phyloP scores from a whole-genome alignment of 495 filamentous ascomycete genomes.

The Tuber calosporum region DNA sequence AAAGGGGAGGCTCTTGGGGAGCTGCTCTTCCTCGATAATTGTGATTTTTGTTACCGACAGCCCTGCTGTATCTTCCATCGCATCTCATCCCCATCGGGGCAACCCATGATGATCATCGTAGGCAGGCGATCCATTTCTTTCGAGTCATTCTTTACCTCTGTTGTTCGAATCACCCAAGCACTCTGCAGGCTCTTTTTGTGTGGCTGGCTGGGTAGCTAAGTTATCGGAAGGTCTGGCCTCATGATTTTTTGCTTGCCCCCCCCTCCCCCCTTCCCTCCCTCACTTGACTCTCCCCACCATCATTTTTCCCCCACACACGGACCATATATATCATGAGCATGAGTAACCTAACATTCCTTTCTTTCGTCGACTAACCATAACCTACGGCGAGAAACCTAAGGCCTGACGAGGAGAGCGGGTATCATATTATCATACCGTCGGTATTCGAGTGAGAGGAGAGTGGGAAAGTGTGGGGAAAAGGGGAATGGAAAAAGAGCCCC shows the following conservation, averaged over 20 bases:
- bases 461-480: not conserved
- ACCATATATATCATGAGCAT: not conserved
- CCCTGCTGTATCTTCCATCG: not conserved
- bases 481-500: not conserved
- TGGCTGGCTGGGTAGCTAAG: not conserved
- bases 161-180: not conserved
- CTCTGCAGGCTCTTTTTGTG: not conserved
- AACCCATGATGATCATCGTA: not conserved
- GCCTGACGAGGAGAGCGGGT: not conserved
- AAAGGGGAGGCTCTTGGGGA: not conserved
- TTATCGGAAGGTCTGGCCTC: not conserved
- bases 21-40: not conserved
- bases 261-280: not conserved
- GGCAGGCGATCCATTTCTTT: not conserved
- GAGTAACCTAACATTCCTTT: not conserved
- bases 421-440: too few relatives aligned
- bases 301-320: not conserved
- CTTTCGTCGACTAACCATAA: not conserved
- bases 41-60: not conserved
- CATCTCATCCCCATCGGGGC: not conserved
- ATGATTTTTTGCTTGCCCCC: not conserved
- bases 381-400: not conserved
- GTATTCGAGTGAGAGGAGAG: not conserved
- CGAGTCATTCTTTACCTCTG: not conserved
- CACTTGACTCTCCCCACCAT: not conserved